Conservation (phyloP, 129 eudicot genomes). For the Tanacetum coccineum region DNA sequence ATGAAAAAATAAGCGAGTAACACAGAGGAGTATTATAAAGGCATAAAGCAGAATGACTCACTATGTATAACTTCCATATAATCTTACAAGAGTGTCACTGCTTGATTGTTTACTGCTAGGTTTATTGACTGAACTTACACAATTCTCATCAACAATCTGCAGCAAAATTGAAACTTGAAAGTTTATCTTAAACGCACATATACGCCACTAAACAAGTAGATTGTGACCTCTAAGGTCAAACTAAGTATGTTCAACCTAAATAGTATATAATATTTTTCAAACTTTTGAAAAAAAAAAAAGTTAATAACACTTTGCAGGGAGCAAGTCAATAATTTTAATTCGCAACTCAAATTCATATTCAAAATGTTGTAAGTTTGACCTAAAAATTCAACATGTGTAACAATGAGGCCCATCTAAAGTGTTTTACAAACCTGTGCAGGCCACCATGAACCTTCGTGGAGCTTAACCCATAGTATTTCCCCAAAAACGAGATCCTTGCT, state of each 20-base stretch:
- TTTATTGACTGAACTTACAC: slow-evolving; percentile 27
- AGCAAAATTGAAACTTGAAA: background rate
- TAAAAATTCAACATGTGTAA: background rate
- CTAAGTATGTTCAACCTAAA: background rate
- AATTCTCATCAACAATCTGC: slow-evolving; percentile 52
- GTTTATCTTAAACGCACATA: no score
- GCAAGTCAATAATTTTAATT: background rate
- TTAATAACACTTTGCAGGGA: no score
- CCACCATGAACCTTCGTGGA: slow-evolving; percentile 55
- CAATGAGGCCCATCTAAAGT: background rate
- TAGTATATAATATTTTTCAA: no score
- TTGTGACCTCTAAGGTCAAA: slow-evolving; percentile 5
- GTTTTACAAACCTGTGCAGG: slow-evolving; percentile 60
- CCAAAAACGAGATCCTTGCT: slow-evolving; percentile 26
- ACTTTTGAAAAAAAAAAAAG: no score
- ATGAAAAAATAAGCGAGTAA: background rate
- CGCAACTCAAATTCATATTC: background rate
- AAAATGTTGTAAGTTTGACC: slow-evolving; percentile 5
- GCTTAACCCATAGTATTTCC: slow-evolving; percentile 55
- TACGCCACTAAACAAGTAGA: no score
- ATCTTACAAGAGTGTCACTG: slow-evolving; percentile 54
- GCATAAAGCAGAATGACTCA: slow-evolving; percentile 25
- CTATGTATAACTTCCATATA: slow-evolving; percentile 58
- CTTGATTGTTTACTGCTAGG: slow-evolving; percentile 41
- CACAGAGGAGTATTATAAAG: background rate